Evolutionary conservation across 352 stramenopile genomes (phyloP), one percentile per base, ranked within the genome.

Genomic region (Globisporangium irregulare): DNA sequence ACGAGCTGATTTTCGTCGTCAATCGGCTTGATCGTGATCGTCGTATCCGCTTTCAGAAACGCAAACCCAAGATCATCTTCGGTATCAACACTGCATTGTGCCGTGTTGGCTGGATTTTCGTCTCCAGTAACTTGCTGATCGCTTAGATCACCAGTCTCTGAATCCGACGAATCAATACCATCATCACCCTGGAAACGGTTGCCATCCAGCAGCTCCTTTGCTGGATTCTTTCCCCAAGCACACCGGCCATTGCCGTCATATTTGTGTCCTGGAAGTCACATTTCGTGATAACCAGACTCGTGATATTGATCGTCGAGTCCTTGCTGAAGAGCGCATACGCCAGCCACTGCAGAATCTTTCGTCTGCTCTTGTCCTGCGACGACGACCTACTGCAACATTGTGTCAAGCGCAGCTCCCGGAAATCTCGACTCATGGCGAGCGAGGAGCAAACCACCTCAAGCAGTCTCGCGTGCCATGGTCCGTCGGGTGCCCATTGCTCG

Each of bases 181-280:
- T 58, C 25, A 32, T 7, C 7, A 20, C 32, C 12, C 32, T 24
- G 53, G 12, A 58, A 36, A 58, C 24, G 38, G 24, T 58, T 14
- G 18, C 24, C 24, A 27, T 80, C 68, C 22, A 80, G 32, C 25
- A 82, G 68, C 14, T 82, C 57, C 41, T 60, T 64, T 12, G 59
- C 65, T 15, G 75, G 70, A n/a, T 71, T 69, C 15, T 29, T n/a
- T 4, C 67, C 54, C 60, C 48, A 20, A 82, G 24, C 9, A 82
- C 24, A 10, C 59, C 65, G 14, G 66, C 34, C 8, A 79, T 74
- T 2, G 70, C 73, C 14, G 29, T 53, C 32, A 81, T 64, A 46
- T 79, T 70, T 22, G 4, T 34, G 5, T 59, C 25, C 34, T 41
- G 34, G 34, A 41, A 41, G 32, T 20, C n/a, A 18, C 57, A 27